Percentiles rank a stretch among this genome's conserved stretches.
These are phyloP conservation scores for Hygrophoropsis aurantiaca DNA, from an alignment of 768 basidiomycete genomes.

Conservation along the genomic window DNA sequence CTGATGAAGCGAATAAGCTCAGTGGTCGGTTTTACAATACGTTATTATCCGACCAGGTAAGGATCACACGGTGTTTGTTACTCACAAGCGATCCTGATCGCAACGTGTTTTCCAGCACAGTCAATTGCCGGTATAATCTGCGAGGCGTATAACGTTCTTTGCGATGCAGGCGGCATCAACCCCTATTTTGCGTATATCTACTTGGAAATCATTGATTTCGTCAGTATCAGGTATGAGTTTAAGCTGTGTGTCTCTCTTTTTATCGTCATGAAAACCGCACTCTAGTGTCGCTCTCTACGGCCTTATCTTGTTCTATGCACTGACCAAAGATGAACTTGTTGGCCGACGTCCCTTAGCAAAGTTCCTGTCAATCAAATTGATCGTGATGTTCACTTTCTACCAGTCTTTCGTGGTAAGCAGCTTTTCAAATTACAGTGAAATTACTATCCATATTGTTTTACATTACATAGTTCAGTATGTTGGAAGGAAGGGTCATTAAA, in stretches of 20 bases:
- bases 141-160: slow-evolving; percentile 66
- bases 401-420: slow-evolving; percentile 69
- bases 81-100: background rate
- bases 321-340: slow-evolving; percentile 77
- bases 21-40: slow-evolving; percentile 92
- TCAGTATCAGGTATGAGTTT: slow-evolving; percentile 81
- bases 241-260: background rate
- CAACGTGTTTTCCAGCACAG: slow-evolving; percentile 4
- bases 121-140: slow-evolving; percentile 82
- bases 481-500: slow-evolving; percentile 71
- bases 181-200: slow-evolving; percentile 67
- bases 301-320: slow-evolving; percentile 76
- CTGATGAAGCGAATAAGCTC: slow-evolving; percentile 6
- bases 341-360: slow-evolving; percentile 79
- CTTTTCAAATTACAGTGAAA: too few species aligned
- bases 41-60: slow-evolving; percentile 66
- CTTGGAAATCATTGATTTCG: slow-evolving; percentile 70
- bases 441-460: background rate
- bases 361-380: slow-evolving; percentile 84
- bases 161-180: slow-evolving; percentile 60
- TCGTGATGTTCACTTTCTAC: slow-evolving; percentile 89
- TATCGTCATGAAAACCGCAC: background rate
- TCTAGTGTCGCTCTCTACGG: slow-evolving; percentile 82
- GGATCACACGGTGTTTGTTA: slow-evolving; percentile 7
- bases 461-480: slow-evolving; percentile 52